Evolutionary conservation across 306 rosid species (phyloP).

Genomic region (Cucurbita moschata): DNA sequence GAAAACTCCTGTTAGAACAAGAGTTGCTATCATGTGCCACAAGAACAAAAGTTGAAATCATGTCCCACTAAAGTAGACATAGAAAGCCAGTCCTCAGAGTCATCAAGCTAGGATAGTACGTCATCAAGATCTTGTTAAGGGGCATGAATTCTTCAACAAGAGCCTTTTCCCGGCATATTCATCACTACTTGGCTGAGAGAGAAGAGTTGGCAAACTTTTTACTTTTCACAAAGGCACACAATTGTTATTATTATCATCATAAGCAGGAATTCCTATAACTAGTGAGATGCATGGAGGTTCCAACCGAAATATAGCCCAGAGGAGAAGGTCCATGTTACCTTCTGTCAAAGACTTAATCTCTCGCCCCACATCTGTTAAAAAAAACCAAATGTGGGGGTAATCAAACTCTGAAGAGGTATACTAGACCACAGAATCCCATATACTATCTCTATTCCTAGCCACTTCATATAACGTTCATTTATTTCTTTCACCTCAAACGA

Average conservation of each 20-base stretch:
- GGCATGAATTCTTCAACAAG: neutral
- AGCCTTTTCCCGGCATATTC: neutral
- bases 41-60: too few relatives aligned
- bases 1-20: too few relatives aligned
- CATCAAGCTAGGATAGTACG: neutral
- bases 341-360: neutral
- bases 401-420: neutral
- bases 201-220: neutral
- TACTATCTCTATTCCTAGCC: neutral
- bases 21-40: neutral
- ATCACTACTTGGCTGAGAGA: neutral
- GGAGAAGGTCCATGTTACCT: neutral
- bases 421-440: neutral
- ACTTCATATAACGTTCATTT: neutral
- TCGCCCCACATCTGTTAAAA: neutral
- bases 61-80: neutral
- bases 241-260: neutral
- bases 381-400: neutral
- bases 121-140: neutral
- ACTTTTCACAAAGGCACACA: neutral
- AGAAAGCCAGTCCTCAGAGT: neutral
- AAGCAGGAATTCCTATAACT: neutral
- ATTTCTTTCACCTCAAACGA: neutral
- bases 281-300: neutral
- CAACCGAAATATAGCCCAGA: neutral